Conservation (phyloP, 108 stramenopile species). For the Schizochytrium sp. region DNA sequence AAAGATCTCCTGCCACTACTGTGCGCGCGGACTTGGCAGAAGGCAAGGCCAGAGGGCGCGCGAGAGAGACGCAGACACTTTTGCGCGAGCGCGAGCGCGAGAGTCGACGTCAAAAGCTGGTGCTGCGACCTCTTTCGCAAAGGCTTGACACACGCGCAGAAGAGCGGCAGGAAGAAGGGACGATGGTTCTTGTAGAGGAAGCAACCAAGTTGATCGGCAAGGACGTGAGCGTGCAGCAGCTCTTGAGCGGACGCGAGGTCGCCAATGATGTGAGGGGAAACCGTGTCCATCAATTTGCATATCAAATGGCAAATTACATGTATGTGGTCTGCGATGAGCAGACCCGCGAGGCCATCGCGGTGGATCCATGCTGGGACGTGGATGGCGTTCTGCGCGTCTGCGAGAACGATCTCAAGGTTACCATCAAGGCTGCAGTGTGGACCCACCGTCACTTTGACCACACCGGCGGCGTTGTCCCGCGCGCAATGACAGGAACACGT, state of each 20-base stretch:
- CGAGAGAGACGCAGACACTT: too few species aligned
- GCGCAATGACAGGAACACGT: background rate
- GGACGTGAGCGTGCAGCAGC: background rate
- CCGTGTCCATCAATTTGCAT: background rate
- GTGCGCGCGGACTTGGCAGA: too few species aligned
- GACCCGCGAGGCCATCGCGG: background rate
- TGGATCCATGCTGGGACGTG: background rate
- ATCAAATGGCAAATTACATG: conserved; percentile 13
- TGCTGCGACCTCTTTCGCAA: too few species aligned
- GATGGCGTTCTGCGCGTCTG: background rate
- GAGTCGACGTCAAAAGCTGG: too few species aligned
- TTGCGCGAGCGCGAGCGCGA: too few species aligned
- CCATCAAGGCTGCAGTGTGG: background rate
- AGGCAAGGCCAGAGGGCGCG: too few species aligned
- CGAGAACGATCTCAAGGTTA: background rate
- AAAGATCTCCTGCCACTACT: too few species aligned
- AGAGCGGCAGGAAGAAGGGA: too few species aligned
- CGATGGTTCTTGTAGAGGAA: background rate
- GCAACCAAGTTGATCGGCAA: background rate
- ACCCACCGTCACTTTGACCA: conserved; percentile 8
- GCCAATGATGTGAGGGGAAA: background rate
- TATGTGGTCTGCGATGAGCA: background rate
- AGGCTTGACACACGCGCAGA: too few species aligned
- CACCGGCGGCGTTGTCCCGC: background rate
- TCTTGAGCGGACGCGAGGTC: background rate